Evolutionary conservation across 805 yeast species (phyloP).

Genomic region (Yarrowia sp.): DNA sequence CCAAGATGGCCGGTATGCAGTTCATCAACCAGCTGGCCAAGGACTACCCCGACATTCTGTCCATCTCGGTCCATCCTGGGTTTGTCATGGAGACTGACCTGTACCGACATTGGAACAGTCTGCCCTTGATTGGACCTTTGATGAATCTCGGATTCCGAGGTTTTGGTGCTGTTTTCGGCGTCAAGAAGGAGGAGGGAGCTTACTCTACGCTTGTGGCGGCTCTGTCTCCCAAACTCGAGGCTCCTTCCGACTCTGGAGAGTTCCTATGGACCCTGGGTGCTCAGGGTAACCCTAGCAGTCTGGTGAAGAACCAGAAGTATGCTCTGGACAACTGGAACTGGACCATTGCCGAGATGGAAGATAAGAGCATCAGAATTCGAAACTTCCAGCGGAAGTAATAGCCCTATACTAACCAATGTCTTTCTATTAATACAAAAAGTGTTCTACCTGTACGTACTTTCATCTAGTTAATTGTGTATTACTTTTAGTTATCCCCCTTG

Average conservation of each 20-base stretch:
- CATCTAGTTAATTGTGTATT: background rate
- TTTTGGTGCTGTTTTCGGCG: constrained; percentile 68
- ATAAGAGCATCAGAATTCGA: background rate
- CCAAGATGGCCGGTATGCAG: constrained; percentile 78
- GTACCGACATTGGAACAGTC: constrained; percentile 71
- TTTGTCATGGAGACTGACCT: constrained; percentile 78
- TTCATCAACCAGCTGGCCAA: constrained; percentile 61
- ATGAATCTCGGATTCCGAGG: constrained; percentile 71
- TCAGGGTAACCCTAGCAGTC: constrained; percentile 53
- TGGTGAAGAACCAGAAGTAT: constrained; percentile 57
- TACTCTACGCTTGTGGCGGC: constrained; percentile 63
- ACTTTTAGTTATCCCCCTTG: background rate
- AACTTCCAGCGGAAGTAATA: background rate
- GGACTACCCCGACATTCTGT: constrained; percentile 62
- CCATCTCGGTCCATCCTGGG: constrained; percentile 77
- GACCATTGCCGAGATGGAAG: constrained; percentile 57
- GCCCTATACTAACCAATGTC: background rate
- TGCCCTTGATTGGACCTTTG: constrained; percentile 72
- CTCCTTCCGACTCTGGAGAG: constrained; percentile 63
- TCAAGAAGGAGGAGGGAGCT: constrained; percentile 68
- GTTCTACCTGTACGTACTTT: too few relatives aligned
- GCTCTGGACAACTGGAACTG: constrained; percentile 76
- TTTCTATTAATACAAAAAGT: too few relatives aligned
- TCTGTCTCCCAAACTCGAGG: constrained; percentile 46
- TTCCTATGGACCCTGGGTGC: constrained; percentile 62